A percentile compares a stretch with the other conserved stretches of the same genome.
Conservation (phyloP, 306 rosid genomes). For the Herpetospermum pedunculosum region DNA sequence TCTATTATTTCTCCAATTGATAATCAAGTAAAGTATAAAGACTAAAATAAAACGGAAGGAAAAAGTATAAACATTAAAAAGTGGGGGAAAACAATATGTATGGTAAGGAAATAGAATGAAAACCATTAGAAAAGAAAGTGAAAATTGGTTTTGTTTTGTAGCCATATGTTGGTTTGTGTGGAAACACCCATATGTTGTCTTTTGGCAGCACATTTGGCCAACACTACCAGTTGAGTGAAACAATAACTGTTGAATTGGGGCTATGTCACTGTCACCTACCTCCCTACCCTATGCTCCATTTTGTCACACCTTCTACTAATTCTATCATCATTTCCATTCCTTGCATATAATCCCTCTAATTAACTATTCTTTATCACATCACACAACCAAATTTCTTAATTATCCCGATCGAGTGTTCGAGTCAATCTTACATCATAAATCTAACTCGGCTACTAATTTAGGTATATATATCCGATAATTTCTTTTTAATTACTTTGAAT, state of each 20-base stretch:
- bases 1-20: no score
- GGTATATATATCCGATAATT: no score
- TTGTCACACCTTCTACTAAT: neutral
- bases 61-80: no score
- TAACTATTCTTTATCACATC: neutral
- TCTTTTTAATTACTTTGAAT: neutral
- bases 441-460: no score
- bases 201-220: conserved; percentile 1
- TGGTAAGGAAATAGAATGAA: neutral
- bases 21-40: no score
- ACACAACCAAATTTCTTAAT: no score
- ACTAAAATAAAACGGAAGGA: no score
- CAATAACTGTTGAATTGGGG: neutral
- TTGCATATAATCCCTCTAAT: neutral
- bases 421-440: neutral
- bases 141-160: neutral
- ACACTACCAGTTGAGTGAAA: conserved; percentile 1
- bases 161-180: neutral
- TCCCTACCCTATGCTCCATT: neutral
- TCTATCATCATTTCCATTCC: neutral
- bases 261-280: neutral
- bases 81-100: neutral
- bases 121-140: neutral
- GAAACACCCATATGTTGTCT: neutral
- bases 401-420: no score